Evolutionary conservation across 352 stramenopile genomes (phyloP), one percentile per base, ranked within the genome.

Genomic region (Phytophthora crassamura): DNA sequence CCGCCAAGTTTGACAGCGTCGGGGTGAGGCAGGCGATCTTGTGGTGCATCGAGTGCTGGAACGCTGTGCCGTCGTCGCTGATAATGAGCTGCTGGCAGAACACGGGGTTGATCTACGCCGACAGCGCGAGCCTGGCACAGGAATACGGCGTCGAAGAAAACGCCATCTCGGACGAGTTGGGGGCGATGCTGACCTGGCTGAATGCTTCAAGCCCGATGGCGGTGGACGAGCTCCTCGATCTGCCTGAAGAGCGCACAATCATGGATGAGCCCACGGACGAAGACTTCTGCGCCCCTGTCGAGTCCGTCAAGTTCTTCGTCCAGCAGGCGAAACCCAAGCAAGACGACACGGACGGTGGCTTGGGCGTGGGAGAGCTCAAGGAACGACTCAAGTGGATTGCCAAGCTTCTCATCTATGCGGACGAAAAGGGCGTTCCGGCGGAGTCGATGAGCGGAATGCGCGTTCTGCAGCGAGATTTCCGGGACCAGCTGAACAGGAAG

Each of bases 321-420:
- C 36, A 53, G 16, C 47, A 59, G 11, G 7, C 8, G n/a, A 59
- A 47, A 36, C 10, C 11, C 0, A 57, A 61, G 11, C 3, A 12
- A 32, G 33, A 16, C 12, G 51, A 63, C n/a, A 25, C 34, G 3
- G 49, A 67, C 10, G 36, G 43, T 5, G 40, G 34, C 1, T 47
- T 73, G 16, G 49, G 52, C 14, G 57, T 69, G 5, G 48, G 67
- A 22, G 68, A 66, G 28, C 47, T 76, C 15, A 72, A 66, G 36
- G 63, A 76, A 14, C 68, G 52, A 33, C 52, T 76, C 20, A 69
- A 69, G 38, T 75, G 67, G 67, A 75, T 72, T 25, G 67, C 63
- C 35, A 75, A 72, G 15, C 47, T 75, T 5, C 33, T 72, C 8
- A 64, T 75, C 14, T 72, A 75, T 38, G 67, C 67, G 7, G 56